Conservation (phyloP, 2,329 filamentous ascomycete species). For the Cladophialophora exuberans region DNA sequence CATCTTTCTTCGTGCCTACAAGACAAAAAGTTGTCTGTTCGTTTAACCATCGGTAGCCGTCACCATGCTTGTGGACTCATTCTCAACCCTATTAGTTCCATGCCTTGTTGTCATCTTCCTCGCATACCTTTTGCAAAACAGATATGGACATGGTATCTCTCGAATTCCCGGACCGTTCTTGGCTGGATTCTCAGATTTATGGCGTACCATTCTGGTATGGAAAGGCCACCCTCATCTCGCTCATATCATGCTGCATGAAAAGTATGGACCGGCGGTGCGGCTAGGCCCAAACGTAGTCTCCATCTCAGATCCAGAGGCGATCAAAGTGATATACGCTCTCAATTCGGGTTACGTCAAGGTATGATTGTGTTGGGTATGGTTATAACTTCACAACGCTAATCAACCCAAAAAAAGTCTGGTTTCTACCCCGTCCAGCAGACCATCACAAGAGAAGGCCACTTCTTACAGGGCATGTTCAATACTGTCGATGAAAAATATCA, state of each 20-base stretch:
- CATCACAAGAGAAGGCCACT: neutral
- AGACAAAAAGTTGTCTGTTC: too few relatives aligned
- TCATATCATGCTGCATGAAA: slow-evolving; percentile 68
- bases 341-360: slow-evolving; percentile 82
- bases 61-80: neutral
- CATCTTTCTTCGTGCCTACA: neutral
- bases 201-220: slow-evolving; percentile 72
- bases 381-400: slow-evolving; percentile 25
- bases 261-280: slow-evolving; percentile 70
- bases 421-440: slow-evolving; percentile 41
- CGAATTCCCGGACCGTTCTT: slow-evolving; percentile 70
- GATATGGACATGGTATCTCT: neutral
- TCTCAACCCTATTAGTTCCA: neutral
- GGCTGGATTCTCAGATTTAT: slow-evolving; percentile 71
- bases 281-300: slow-evolving; percentile 74
- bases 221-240: slow-evolving; percentile 67
- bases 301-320: slow-evolving; percentile 71
- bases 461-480: slow-evolving; percentile 56
- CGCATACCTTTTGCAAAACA: neutral
- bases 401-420: slow-evolving; percentile 32
- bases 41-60: neutral
- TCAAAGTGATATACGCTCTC: slow-evolving; percentile 77
- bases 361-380: slow-evolving; percentile 28
- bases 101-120: neutral
- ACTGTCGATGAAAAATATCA: slow-evolving; percentile 75